Base-by-base conservation (phyloP, 1,139 yeast species). In the Scheffersomyces illinoinensis region DNA sequence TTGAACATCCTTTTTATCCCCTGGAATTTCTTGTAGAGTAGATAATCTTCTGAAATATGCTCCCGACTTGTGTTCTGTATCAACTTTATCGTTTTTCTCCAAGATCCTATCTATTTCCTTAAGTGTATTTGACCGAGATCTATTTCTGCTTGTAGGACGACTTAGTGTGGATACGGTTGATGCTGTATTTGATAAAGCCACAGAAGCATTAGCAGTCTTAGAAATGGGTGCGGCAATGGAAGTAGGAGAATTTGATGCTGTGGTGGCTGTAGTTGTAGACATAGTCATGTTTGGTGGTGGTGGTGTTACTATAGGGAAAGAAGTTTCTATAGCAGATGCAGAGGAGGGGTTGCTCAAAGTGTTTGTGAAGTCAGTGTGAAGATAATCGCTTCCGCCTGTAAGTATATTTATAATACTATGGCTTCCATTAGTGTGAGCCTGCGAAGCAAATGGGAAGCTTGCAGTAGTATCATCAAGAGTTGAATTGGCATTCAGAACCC, bases 1-100 rank as follows among this genome's bases (percentile, higher is more conserved):
- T 24, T 48, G 21, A 14, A 19, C n/a, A 12, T 53, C 49, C 19
- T 20, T 56, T 57, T 76, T 82, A 59, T 76, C 81, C 5, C 62
- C 64, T n/a, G 83, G 83, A 57, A 78, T 81, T 64, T 88, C 95
- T 26, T 88, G 90, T 46, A 90, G 72, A 0, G 90, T 87, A 1
- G 95, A 88, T 54, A 90, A 73, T 60, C 96, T 79, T 64, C 90
- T 80, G 69, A 89, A 89, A 68, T 89, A 89, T 48, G 91, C 93
- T 18, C 87, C 87, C 56, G 86, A 83, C 69, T 82, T 83, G 61
- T 77, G 81, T 61, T 82, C 85, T 8, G 79, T 72, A 63, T 76
- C 82, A 12, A 75, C 81, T 56, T 66, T 72, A 48, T 78, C 84
- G 59, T 71, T 76, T 60, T 76, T 78, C 56, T 79, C 83, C 53